These are phyloP conservation scores for Leishmania major DNA, from an alignment of 208 protist species.

Conservation along the genomic window DNA sequence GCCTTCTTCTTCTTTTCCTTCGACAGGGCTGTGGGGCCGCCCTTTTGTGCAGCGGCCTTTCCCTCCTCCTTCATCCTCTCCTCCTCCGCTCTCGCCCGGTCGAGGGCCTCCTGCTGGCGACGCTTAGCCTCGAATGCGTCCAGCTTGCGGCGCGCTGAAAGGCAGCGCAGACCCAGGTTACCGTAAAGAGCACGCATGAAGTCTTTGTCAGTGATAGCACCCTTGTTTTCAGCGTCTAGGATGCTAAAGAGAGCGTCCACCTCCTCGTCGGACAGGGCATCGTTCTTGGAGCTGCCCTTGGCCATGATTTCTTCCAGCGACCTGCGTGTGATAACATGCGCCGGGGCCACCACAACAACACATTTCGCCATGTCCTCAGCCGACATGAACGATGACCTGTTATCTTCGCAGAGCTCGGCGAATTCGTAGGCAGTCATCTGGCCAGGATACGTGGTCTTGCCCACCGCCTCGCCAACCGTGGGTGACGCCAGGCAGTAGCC, in stretches of 20 bases:
- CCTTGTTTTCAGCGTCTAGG: slow-evolving; percentile 72
- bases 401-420: slow-evolving; percentile 60
- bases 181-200: slow-evolving; percentile 84
- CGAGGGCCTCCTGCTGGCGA: slow-evolving; percentile 32
- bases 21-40: background rate
- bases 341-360: slow-evolving; percentile 67
- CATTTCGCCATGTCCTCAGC: slow-evolving; percentile 69
- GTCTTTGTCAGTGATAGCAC: slow-evolving; percentile 65
- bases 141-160: slow-evolving; percentile 58
- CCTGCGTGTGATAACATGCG: slow-evolving; percentile 72
- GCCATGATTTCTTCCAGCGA: slow-evolving; percentile 68
- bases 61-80: slow-evolving; percentile 15
- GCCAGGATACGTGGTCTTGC: slow-evolving; percentile 48
- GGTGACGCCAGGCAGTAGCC: slow-evolving; percentile 70
- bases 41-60: slow-evolving; percentile 11
- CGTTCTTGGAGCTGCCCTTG: slow-evolving; percentile 44
- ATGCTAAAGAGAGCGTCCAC: slow-evolving; percentile 79
- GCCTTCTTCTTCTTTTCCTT: slow-evolving; percentile 52
- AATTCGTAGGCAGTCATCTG: slow-evolving; percentile 84
- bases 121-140: slow-evolving; percentile 36
- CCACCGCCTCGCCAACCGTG: slow-evolving; percentile 60
- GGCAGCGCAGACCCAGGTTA: slow-evolving; percentile 48
- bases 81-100: slow-evolving; percentile 3
- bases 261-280: slow-evolving; percentile 65
- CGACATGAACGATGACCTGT: slow-evolving; percentile 48